A percentile compares a stretch with the other conserved stretches of the same genome.
phyloP scores from a whole-genome alignment of 306 rosid genomes.

The Quercus mongolica region DNA sequence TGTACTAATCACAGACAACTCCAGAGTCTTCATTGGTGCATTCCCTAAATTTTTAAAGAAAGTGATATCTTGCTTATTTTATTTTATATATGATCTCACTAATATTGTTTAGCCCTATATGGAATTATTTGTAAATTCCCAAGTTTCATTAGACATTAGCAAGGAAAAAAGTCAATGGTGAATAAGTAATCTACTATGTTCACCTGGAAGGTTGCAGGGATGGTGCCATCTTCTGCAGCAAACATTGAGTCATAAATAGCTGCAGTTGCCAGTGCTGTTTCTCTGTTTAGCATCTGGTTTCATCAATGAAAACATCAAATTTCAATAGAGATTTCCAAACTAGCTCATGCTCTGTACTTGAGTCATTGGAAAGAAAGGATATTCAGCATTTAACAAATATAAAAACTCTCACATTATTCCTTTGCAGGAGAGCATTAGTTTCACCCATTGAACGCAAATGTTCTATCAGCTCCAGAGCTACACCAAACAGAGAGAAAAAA shows the following conservation, averaged over 20 bases:
- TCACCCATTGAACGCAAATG: constrained; percentile 96
- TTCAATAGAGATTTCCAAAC: constrained; percentile 2
- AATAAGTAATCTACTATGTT: constrained; percentile 10
- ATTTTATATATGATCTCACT: neutral
- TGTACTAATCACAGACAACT: neutral
- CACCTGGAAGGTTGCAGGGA: constrained; percentile 98
- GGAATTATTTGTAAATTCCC: neutral
- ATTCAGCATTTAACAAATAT: neutral
- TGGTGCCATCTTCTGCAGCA: constrained; percentile 82
- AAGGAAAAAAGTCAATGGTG: neutral
- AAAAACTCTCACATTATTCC: constrained; percentile 50
- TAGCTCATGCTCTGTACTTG: constrained; percentile 3
- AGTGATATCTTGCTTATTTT: neutral
- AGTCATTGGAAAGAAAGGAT: constrained; percentile 10
- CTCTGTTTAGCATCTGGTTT: constrained; percentile 72
- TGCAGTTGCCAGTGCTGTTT: constrained; percentile 88
- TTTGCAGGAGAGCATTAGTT: constrained; percentile 81
- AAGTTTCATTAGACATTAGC: neutral
- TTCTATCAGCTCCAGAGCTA: constrained; percentile 87
- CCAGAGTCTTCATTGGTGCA: neutral
- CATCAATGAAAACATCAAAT: constrained; percentile 8
- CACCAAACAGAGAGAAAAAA: constrained; percentile 14
- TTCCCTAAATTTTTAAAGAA: neutral
- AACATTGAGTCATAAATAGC: constrained; percentile 95
- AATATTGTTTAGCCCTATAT: neutral